Conservation (phyloP, 306 rosid genomes). For the Cicer judaicum region DNA sequence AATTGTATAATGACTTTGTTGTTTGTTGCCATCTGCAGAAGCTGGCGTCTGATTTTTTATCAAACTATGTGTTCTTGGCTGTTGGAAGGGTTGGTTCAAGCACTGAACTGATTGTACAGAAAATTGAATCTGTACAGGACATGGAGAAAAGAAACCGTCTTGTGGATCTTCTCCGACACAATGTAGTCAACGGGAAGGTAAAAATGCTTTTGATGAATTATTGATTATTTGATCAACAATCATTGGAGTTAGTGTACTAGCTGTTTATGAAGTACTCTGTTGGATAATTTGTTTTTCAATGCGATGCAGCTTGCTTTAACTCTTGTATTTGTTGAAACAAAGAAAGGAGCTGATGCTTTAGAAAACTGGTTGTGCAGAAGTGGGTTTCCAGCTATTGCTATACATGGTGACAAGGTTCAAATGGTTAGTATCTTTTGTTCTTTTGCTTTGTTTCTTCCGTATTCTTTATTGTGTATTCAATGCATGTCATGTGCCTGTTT, state of each 20-base stretch:
- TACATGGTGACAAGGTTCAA: constrained; percentile 95
- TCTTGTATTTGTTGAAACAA: constrained; percentile 94
- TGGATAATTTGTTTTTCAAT: not conserved
- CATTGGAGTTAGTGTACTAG: not conserved
- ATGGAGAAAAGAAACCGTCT: constrained; percentile 77
- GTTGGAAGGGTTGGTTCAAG: constrained; percentile 99
- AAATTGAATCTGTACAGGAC: constrained; percentile 81
- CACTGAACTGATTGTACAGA: constrained; percentile 86
- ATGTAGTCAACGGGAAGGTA: constrained; percentile 74
- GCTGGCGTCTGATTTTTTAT: constrained; percentile 84
- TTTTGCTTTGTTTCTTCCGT: not conserved
- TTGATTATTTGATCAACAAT: not conserved
- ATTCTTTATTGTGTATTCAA: not conserved
- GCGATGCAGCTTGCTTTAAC: constrained; percentile 73
- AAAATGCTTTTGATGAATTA: not conserved
- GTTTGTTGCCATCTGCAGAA: constrained; percentile 54
- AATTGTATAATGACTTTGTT: not conserved
- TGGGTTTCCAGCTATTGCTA: constrained; percentile 90
- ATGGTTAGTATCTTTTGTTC: constrained; percentile 53
- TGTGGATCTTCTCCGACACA: constrained; percentile 66
- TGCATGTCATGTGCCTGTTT: not conserved
- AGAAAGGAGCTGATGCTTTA: constrained; percentile 89
- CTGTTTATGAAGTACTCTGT: not conserved
- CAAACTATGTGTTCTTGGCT: constrained; percentile 77
- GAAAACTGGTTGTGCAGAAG: constrained; percentile 69